Conservation (phyloP, 2,329 filamentous ascomycete genomes). For the Fulvia fulva region DNA sequence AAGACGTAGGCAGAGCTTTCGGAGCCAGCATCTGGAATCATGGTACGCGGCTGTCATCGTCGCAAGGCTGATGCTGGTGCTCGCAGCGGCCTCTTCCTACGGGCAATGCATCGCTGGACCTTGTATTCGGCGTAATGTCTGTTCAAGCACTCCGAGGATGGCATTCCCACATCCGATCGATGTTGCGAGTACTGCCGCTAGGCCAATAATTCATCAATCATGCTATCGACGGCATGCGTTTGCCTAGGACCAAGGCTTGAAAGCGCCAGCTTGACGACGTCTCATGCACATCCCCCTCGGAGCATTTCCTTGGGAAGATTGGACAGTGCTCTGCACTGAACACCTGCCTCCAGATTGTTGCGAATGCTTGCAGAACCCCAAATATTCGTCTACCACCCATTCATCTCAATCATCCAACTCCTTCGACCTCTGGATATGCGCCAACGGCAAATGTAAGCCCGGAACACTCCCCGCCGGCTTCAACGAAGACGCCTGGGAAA, state of each 20-base stretch:
- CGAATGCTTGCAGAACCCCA: not conserved
- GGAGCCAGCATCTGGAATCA: not conserved
- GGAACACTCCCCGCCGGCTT: too few relatives aligned
- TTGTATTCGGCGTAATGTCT: not conserved
- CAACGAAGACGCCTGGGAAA: not conserved
- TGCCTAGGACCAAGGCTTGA: too few relatives aligned
- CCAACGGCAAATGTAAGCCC: not conserved
- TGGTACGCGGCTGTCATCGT: not conserved
- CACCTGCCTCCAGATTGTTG: not conserved
- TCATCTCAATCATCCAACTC: not conserved
- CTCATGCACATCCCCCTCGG: not conserved
- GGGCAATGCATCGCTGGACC: not conserved
- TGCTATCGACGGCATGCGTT: too few relatives aligned
- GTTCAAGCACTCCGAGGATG: not conserved
- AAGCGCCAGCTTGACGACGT: too few relatives aligned
- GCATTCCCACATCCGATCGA: too few relatives aligned
- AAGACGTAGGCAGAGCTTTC: not conserved
- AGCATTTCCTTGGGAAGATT: too few relatives aligned
- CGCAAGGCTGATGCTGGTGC: not conserved
- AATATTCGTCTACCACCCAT: not conserved
- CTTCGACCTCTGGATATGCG: not conserved
- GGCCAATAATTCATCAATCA: too few relatives aligned
- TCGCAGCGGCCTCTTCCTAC: not conserved
- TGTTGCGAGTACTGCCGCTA: too few relatives aligned
- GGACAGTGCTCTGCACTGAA: too few relatives aligned